These are phyloP conservation scores for Solanum corneliomulleri DNA, from an alignment of 257 asterid species.

Conservation along the genomic window DNA sequence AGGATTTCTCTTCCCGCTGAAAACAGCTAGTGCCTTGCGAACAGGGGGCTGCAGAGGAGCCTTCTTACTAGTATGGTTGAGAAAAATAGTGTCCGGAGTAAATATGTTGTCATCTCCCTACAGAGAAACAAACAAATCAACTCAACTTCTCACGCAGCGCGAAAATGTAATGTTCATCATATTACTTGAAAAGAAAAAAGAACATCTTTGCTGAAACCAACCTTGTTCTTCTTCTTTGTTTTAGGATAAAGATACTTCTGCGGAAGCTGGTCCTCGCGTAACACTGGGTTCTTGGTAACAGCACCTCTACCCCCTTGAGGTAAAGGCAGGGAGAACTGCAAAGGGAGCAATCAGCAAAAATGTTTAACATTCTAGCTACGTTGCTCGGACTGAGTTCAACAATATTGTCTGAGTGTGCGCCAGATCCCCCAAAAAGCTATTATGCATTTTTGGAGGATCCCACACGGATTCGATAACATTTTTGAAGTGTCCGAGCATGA, in stretches of 20 bases:
- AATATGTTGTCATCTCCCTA: constrained; percentile 69
- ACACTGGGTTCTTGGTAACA: constrained; percentile 70
- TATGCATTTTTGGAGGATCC: not conserved
- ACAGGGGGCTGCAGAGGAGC: constrained; percentile 88
- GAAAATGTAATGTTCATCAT: too few relatives aligned
- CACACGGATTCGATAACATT: not conserved
- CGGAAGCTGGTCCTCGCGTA: constrained; percentile 96
- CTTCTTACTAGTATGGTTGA: constrained; percentile 57
- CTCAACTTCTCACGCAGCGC: not conserved
- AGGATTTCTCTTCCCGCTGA: constrained; percentile 88
- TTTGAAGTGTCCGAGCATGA: not conserved
- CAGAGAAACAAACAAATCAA: not conserved
- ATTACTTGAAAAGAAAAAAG: not conserved
- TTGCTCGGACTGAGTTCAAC: not conserved
- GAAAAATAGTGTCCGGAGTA: constrained; percentile 49
- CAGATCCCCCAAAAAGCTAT: not conserved
- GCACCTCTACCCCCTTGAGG: constrained; percentile 96
- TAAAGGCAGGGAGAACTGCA: constrained; percentile 84
- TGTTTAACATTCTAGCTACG: not conserved
- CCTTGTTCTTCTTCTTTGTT: constrained; percentile 85
- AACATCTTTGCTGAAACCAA: not conserved
- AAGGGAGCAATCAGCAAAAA: not conserved
- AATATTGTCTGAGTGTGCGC: not conserved
- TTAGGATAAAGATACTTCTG: constrained; percentile 75
- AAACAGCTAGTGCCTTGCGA: constrained; percentile 79